Evolutionary conservation across 2,329 filamentous ascomycete genomes (phyloP).

Genomic region (Moelleriella libera): DNA sequence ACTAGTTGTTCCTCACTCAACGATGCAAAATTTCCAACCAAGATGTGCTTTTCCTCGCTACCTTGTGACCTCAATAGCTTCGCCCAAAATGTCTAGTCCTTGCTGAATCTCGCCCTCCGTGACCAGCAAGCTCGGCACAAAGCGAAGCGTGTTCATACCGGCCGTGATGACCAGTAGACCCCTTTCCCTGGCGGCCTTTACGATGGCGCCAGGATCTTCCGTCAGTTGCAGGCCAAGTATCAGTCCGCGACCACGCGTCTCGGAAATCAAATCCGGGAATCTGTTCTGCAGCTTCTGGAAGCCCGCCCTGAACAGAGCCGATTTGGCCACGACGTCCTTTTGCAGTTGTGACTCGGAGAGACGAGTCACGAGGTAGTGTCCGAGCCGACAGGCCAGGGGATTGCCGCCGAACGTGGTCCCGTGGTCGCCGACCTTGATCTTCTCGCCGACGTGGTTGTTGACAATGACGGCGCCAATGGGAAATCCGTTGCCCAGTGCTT

Average conservation of each 20-base stretch:
- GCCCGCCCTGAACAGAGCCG: slow-evolving; percentile 29
- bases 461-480: slow-evolving; percentile 64
- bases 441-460: slow-evolving; percentile 23
- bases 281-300: slow-evolving; percentile 31
- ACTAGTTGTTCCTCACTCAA: no score
- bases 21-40: no score
- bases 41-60: slow-evolving; percentile 4
- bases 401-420: slow-evolving; percentile 93
- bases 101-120: slow-evolving; percentile 66
- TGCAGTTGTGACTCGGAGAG: slow-evolving; percentile 61
- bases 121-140: slow-evolving; percentile 78
- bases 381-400: slow-evolving; percentile 70
- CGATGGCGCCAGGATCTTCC: slow-evolving; percentile 55
- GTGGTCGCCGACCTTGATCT: slow-evolving; percentile 56
- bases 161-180: slow-evolving; percentile 86
- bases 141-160: slow-evolving; percentile 80
- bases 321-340: slow-evolving; percentile 53
- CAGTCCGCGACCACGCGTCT: slow-evolving; percentile 71
- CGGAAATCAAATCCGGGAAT: slow-evolving; percentile 57
- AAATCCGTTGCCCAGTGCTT: slow-evolving; percentile 92
- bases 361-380: slow-evolving; percentile 70
- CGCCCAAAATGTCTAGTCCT: slow-evolving; percentile 61
- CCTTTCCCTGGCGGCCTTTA: slow-evolving; percentile 76
- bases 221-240: slow-evolving; percentile 78
- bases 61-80: slow-evolving; percentile 38